A percentile compares a stretch with the other conserved stretches of the same genome.
phyloP scores from a whole-genome alignment of 1,284 basidiomycete species.

The Melanopsichium pennsylvanicum region DNA sequence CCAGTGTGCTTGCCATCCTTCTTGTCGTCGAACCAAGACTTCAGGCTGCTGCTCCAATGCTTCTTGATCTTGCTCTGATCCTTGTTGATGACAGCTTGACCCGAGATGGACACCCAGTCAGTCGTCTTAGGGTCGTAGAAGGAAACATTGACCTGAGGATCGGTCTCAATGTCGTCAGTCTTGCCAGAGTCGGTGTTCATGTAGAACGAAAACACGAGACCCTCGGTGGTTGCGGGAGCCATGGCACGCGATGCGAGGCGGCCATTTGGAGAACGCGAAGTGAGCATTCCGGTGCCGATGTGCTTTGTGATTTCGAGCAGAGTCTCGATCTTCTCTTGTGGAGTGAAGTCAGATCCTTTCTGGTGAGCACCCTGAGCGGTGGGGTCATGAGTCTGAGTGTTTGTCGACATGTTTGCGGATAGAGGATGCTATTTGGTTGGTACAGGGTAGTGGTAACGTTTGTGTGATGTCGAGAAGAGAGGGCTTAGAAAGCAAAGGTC shows the following conservation, averaged over 20 bases:
- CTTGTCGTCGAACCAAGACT: slow-evolving; percentile 85
- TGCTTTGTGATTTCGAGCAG: slow-evolving; percentile 48
- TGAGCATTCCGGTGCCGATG: slow-evolving; percentile 74
- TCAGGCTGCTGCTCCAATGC: slow-evolving; percentile 48
- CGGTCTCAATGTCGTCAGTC: slow-evolving; percentile 51
- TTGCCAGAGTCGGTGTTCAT: slow-evolving; percentile 59
- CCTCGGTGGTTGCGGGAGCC: slow-evolving; percentile 74
- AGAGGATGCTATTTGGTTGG: too few species aligned
- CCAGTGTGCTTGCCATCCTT: slow-evolving; percentile 87
- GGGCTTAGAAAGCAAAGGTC: neutral
- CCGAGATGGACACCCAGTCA: slow-evolving; percentile 84
- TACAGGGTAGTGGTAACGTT: too few species aligned
- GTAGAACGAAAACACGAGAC: slow-evolving; percentile 64
- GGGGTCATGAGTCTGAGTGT: slow-evolving; percentile 41
- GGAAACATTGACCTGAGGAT: slow-evolving; percentile 53
- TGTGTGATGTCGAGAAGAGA: neutral
- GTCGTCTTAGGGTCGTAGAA: slow-evolving; percentile 78
- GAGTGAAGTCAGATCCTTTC: slow-evolving; percentile 35
- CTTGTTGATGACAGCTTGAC: slow-evolving; percentile 70
- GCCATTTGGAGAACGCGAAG: slow-evolving; percentile 78
- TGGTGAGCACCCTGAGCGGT: slow-evolving; percentile 42
- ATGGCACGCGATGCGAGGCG: slow-evolving; percentile 83
- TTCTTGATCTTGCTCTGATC: slow-evolving; percentile 57
- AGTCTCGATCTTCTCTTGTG: slow-evolving; percentile 51
- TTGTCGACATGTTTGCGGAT: slow-evolving; percentile 29